phyloP scores from a whole-genome alignment of 2,329 filamentous ascomycete species.

The Massarina eburnea region DNA sequence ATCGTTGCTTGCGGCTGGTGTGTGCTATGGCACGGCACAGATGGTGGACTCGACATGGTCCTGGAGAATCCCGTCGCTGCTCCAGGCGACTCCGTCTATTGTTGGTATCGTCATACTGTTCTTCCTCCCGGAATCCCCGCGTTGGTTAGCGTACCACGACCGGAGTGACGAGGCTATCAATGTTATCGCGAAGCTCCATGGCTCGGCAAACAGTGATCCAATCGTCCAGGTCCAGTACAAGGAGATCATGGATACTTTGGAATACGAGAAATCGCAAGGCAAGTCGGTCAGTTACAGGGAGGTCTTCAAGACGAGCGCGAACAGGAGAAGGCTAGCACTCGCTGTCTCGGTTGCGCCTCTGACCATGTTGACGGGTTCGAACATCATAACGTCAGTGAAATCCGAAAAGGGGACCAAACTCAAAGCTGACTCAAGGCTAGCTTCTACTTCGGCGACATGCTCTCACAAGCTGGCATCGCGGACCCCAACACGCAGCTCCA shows the following conservation, averaged over 20 bases:
- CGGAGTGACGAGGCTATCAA: constrained; percentile 55
- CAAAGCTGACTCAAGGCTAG: constrained; percentile 27
- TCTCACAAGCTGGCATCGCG: constrained; percentile 49
- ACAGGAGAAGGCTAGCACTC: constrained; percentile 44
- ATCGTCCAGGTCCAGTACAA: constrained; percentile 5
- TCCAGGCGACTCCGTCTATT: constrained; percentile 50
- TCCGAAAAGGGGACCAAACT: constrained; percentile 5
- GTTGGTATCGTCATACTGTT: constrained; percentile 38
- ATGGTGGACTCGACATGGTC: constrained; percentile 45
- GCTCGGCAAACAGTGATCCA: constrained; percentile 35
- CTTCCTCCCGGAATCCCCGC: constrained; percentile 58
- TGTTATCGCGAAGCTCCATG: constrained; percentile 57
- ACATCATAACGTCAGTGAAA: constrained; percentile 20
- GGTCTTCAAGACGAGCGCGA: constrained; percentile 4
- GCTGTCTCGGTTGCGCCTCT: constrained; percentile 38
- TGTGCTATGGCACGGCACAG: constrained; percentile 1
- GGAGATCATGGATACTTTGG: constrained; percentile 3
- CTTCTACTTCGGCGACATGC: constrained; percentile 45
- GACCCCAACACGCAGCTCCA: constrained; percentile 48
- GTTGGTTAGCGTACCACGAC: constrained; percentile 59
- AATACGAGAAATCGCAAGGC: constrained; percentile 1
- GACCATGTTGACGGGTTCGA: constrained; percentile 17
- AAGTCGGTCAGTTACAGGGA: neutral
- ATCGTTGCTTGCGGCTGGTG: neutral
- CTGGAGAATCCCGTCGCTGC: constrained; percentile 50